Conservation (phyloP, 139 green algal genomes). For the Chlorella sp. region DNA sequence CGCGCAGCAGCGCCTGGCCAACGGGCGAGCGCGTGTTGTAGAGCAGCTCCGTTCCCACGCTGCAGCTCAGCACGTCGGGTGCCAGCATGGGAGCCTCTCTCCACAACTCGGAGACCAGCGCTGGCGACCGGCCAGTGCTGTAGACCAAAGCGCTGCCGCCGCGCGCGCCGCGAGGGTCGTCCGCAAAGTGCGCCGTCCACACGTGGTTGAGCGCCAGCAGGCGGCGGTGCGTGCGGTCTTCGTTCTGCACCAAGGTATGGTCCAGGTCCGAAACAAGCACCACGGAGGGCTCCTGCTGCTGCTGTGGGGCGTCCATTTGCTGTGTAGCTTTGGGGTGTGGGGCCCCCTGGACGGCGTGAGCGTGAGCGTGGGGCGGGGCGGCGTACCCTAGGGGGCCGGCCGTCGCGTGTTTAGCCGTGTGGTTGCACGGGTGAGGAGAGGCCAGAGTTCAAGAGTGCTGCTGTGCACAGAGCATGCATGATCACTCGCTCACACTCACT, state of each 20-base stretch:
- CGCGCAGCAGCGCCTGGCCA: background rate
- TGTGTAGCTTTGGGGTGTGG: too few species aligned
- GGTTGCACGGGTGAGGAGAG: too few species aligned
- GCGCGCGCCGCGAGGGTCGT: background rate
- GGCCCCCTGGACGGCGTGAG: too few species aligned
- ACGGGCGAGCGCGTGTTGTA: constrained; percentile 13
- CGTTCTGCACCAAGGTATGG: constrained; percentile 86
- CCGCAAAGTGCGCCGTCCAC: constrained; percentile 41
- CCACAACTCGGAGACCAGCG: constrained; percentile 69
- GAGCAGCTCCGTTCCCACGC: constrained; percentile 88
- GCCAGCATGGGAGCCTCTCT: constrained; percentile 1
- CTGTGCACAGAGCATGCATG: too few species aligned
- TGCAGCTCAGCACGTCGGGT: constrained; percentile 80
- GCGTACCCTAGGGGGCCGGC: too few species aligned
- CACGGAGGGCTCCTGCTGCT: too few species aligned
- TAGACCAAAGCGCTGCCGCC: constrained; percentile 90
- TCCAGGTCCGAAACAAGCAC: constrained; percentile 86
- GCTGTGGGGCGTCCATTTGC: too few species aligned
- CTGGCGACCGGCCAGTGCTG: constrained; percentile 82
- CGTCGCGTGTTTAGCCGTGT: too few species aligned
- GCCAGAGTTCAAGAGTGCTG: too few species aligned
- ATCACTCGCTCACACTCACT: too few species aligned
- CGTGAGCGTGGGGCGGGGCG: too few species aligned
- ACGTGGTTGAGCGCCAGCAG: constrained; percentile 69
- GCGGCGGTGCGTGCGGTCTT: constrained; percentile 54